These are phyloP conservation scores for Melanogaster broomeanus DNA, from an alignment of 768 basidiomycete species.

Conservation along the genomic window DNA sequence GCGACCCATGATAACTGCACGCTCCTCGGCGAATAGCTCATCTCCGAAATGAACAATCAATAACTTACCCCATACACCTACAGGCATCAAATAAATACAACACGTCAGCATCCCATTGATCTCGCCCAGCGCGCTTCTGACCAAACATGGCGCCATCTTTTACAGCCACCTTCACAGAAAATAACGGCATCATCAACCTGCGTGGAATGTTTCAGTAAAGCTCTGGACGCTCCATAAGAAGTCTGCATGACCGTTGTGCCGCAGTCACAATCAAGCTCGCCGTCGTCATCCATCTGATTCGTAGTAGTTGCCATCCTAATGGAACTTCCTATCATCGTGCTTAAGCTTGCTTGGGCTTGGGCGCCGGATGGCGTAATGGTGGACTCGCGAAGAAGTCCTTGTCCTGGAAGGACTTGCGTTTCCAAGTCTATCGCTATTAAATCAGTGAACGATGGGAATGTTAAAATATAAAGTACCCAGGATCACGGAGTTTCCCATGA, in stretches of 20 bases:
- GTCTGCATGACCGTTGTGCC: constrained; percentile 47
- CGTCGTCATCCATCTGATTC: constrained; percentile 31
- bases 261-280: constrained; percentile 67
- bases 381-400: constrained; percentile 9
- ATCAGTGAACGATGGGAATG: not conserved
- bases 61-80: constrained; percentile 42
- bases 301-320: constrained; percentile 9
- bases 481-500: constrained; percentile 45
- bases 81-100: not conserved
- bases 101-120: not conserved
- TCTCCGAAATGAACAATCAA: not conserved
- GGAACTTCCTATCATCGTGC: not conserved
- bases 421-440: constrained; percentile 29
- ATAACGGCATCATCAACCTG: constrained; percentile 59
- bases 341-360: not conserved
- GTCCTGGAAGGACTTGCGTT: constrained; percentile 25
- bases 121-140: constrained; percentile 32
- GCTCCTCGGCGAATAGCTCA: not conserved
- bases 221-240: not conserved
- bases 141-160: constrained; percentile 78
- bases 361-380: constrained; percentile 36
- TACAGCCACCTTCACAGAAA: constrained; percentile 74
- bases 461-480: constrained; percentile 38
- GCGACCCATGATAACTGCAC: constrained; percentile 59
- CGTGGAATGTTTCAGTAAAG: not conserved